These are phyloP conservation scores for Termitomyces sp. DNA, from an alignment of 768 basidiomycete species.

Conservation along the genomic window DNA sequence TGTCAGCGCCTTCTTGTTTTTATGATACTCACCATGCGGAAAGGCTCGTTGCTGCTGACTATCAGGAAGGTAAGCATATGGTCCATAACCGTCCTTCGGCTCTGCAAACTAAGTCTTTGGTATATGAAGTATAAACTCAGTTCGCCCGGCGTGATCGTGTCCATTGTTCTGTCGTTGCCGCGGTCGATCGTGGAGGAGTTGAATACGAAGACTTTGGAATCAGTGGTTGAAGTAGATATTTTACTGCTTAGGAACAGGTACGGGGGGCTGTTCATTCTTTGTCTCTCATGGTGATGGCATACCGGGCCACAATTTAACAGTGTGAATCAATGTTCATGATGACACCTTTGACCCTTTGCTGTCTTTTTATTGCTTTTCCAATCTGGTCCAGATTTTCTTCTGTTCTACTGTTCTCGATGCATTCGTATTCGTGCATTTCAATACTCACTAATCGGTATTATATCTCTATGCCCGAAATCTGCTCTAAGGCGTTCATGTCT, in stretches of 20 bases:
- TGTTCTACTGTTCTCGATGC: too few relatives aligned
- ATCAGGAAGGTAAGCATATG: conserved; percentile 13
- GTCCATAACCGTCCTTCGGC: not conserved
- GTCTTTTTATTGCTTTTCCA: too few relatives aligned
- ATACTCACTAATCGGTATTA: too few relatives aligned
- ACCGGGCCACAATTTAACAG: too few relatives aligned
- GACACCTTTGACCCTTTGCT: too few relatives aligned
- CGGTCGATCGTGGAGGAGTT: too few relatives aligned
- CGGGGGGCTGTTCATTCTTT: not conserved
- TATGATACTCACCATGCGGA: not conserved
- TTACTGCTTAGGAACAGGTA: not conserved
- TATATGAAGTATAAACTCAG: not conserved
- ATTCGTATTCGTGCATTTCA: too few relatives aligned
- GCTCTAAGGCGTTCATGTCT: too few relatives aligned
- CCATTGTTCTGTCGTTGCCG: not conserved
- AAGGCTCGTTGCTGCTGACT: conserved; percentile 18
- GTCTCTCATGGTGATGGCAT: too few relatives aligned
- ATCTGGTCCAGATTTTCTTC: too few relatives aligned
- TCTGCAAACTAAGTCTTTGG: not conserved
- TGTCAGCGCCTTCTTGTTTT: conserved; percentile 15
- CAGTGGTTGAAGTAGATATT: not conserved
- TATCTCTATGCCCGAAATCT: too few relatives aligned
- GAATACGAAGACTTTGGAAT: not conserved
- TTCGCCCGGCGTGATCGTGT: not conserved
- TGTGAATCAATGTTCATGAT: too few relatives aligned